Evolutionary conservation across 441 rosid genomes (phyloP).

Genomic region (Populus tomentosa): DNA sequence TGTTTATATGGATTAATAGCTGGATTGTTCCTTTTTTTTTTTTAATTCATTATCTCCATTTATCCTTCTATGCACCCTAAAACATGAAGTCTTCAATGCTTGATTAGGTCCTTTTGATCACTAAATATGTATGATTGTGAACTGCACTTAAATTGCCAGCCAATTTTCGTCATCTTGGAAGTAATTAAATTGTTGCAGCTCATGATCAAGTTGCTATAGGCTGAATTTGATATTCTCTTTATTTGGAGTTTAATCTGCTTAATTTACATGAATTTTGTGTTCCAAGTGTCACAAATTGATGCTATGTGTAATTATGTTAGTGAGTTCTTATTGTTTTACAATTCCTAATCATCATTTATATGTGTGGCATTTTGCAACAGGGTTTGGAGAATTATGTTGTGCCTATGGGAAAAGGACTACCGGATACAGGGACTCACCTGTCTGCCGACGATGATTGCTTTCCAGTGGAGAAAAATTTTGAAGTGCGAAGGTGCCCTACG

Average conservation of each 20-base stretch:
- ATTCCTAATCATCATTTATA: background rate
- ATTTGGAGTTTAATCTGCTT: background rate
- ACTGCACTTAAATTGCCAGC: background rate
- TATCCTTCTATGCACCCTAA: background rate
- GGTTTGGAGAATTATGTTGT: constrained; percentile 2
- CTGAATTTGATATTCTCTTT: background rate
- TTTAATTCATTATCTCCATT: too few relatives aligned
- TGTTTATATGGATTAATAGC: background rate
- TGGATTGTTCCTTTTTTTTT: background rate
- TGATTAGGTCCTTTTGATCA: background rate
- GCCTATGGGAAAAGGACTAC: background rate
- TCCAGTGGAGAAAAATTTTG: background rate
- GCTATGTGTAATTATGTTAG: background rate
- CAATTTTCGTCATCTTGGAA: background rate
- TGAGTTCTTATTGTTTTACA: background rate
- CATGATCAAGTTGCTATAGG: background rate
- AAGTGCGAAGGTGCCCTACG: background rate
- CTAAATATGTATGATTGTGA: background rate
- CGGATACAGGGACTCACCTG: background rate
- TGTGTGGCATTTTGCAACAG: constrained; percentile 14
- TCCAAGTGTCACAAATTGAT: background rate
- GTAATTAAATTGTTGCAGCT: background rate
- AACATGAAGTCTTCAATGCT: background rate
- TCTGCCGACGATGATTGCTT: background rate
- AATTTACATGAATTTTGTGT: background rate